Evolutionary conservation across 148 eudicot species (phyloP), one percentile per base, ranked within the genome.

Genomic region (Amaranthus palmeri): DNA sequence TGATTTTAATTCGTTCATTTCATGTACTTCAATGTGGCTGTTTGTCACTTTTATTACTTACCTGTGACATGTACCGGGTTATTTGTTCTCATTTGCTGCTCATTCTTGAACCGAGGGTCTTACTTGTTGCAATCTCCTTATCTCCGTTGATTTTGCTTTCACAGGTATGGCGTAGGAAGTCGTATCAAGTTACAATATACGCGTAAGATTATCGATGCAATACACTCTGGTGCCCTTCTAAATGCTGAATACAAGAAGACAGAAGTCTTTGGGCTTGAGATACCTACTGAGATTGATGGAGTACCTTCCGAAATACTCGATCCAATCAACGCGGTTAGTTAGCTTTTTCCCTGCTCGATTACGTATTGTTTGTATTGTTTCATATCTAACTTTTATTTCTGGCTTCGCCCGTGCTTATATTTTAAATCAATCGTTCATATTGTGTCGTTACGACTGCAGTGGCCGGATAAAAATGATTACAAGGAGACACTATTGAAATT

Each of bases 231-330:
- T 7, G 70, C 74, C 56, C 81, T 90, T 56, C 55, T 90, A 65
- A 61, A 72, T 45, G 89, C 85, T 57, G 77, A 78, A 41, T 85
- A 90, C 78, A 72, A 69, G 43, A 90, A 80, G 80, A 92, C 93
- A 0, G 83, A 87, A 7, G 88, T 92, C 18, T 92, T 92, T 74
- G 93, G 96, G 46, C 88, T 92, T 5, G 88, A 92, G 79, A 86
- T 90, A 68, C 96, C 96, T 18, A 76, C 81, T 64, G 78, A 81
- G 72, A 75, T 90, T 5, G 92, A 86, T 60, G 92, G 90, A 6
- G 87, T 90, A 65, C 96, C 96, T 69, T 83, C 92, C 2, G 87
- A 90, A 67, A 88, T 90, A 75, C 88, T 90, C 11, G 90, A 90
- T 71, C 96, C 96, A 41, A 77, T 86, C 59, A 90, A 90, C 78